A percentile compares a stretch with the other conserved stretches of the same genome.
phyloP scores from a whole-genome alignment of 306 rosid species.

The Argentina anserina region DNA sequence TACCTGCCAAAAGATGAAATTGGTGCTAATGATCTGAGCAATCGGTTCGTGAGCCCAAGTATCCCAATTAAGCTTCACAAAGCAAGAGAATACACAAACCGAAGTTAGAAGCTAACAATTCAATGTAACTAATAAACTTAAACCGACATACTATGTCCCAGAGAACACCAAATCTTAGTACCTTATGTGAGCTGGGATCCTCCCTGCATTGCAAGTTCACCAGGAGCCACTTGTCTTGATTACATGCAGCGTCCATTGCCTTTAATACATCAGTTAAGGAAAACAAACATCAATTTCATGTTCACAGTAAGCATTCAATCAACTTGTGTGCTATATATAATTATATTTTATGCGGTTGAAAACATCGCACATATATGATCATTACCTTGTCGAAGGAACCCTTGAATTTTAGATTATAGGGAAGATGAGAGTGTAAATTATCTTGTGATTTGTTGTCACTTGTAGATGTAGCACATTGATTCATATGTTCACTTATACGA shows the following conservation, averaged over 20 bases:
- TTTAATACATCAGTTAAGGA: slow-evolving; percentile 22
- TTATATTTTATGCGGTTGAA: not conserved
- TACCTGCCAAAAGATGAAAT: slow-evolving; percentile 96
- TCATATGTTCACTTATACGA: too few relatives aligned
- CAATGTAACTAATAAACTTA: not conserved
- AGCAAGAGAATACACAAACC: slow-evolving; percentile 8
- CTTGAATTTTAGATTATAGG: slow-evolving; percentile 67
- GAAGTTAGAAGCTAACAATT: not conserved
- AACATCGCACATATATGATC: not conserved
- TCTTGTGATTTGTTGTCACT: too few relatives aligned
- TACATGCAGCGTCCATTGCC: slow-evolving; percentile 72
- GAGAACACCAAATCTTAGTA: slow-evolving; percentile 15
- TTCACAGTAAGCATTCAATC: not conserved
- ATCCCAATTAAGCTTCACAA: slow-evolving; percentile 81
- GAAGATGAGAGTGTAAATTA: slow-evolving; percentile 42
- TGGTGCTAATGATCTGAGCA: slow-evolving; percentile 76
- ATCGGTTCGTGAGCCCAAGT: slow-evolving; percentile 91
- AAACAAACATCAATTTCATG: not conserved
- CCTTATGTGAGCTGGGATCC: slow-evolving; percentile 93
- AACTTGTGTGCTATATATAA: too few relatives aligned
- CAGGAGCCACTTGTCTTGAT: slow-evolving; percentile 75
- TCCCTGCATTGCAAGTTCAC: slow-evolving; percentile 82
- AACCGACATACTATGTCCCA: not conserved
- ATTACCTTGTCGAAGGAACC: slow-evolving; percentile 84
- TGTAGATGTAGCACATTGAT: not conserved